A percentile compares a stretch with the other conserved stretches of the same genome.
phyloP scores from a whole-genome alignment of 164 flowering plant genomes.

The Annona cherimola region DNA sequence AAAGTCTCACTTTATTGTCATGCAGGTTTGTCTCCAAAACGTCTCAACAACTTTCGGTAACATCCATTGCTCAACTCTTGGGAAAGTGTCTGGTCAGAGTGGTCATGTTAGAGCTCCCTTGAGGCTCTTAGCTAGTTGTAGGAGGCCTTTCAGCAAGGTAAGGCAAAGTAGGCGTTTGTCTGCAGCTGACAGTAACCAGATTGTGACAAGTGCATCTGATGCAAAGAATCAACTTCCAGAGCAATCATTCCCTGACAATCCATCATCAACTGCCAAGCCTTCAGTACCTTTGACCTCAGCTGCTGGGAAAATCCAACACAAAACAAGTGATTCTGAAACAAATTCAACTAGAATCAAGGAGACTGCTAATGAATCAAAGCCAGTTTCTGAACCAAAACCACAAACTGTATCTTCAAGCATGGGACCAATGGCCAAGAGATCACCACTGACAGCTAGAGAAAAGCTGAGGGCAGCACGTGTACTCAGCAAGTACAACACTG shows the following conservation, averaged over 20 bases:
- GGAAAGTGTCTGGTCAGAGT: constrained; percentile 19
- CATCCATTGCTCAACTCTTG: background rate
- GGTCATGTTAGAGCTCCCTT: constrained; percentile 16
- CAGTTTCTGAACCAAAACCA: constrained; percentile 16
- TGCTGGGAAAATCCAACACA: constrained; percentile 11
- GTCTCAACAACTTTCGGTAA: constrained; percentile 23
- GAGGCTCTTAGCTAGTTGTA: constrained; percentile 18
- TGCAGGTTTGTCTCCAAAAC: constrained; percentile 27
- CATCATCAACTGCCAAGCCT: constrained; percentile 14
- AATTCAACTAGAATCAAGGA: constrained; percentile 20
- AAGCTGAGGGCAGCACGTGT: constrained; percentile 86
- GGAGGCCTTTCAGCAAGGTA: constrained; percentile 17
- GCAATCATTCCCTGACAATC: constrained; percentile 20
- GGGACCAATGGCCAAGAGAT: constrained; percentile 32
- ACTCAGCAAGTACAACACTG: constrained; percentile 50
- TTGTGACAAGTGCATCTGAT: constrained; percentile 26
- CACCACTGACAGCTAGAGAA: constrained; percentile 77
- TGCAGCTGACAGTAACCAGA: constrained; percentile 36
- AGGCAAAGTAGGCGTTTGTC: constrained; percentile 20
- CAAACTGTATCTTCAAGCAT: constrained; percentile 14
- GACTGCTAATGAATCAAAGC: constrained; percentile 20
- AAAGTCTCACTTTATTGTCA: constrained; percentile 16
- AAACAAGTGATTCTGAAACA: constrained; percentile 11
- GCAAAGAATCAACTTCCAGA: constrained; percentile 25
- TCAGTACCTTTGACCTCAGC: constrained; percentile 16